Evolutionary conservation across 768 basidiomycete species (phyloP).

Genomic region (Dioszegia aurantiaca): DNA sequence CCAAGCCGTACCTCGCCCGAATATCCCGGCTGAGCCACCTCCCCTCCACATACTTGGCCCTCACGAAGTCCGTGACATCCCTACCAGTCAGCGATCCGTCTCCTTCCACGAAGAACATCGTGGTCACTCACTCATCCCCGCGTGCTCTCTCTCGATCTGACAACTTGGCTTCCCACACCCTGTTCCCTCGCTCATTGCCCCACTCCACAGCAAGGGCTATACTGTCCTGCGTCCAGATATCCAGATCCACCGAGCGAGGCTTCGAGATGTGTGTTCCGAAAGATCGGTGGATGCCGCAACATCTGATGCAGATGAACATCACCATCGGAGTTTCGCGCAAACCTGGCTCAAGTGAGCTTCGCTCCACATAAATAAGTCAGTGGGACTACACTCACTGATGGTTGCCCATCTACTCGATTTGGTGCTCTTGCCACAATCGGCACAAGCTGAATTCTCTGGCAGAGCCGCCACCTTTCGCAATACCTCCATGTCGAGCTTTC

Average conservation of each 20-base stretch:
- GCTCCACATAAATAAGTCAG: neutral
- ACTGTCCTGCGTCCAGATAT: slow-evolving; percentile 46
- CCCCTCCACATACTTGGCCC: slow-evolving; percentile 48
- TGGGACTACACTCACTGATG: slow-evolving; percentile 28
- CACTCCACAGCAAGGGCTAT: slow-evolving; percentile 41
- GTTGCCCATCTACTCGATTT: slow-evolving; percentile 50
- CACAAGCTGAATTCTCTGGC: slow-evolving; percentile 40
- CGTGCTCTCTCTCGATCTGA: neutral
- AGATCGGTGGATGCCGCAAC: slow-evolving; percentile 47
- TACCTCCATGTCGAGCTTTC: slow-evolving; percentile 33
- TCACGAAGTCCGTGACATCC: slow-evolving; percentile 39
- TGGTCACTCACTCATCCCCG: slow-evolving; percentile 44
- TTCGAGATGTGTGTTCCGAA: slow-evolving; percentile 52
- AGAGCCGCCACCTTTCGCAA: slow-evolving; percentile 40
- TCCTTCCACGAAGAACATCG: neutral
- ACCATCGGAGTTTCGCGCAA: slow-evolving; percentile 46
- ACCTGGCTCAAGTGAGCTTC: slow-evolving; percentile 19
- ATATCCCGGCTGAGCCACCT: slow-evolving; percentile 33
- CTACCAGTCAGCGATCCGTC: slow-evolving; percentile 6
- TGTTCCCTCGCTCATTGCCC: slow-evolving; percentile 47
- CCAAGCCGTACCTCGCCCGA: slow-evolving; percentile 9
- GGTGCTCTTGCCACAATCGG: slow-evolving; percentile 50
- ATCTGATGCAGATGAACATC: slow-evolving; percentile 50
- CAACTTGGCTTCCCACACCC: slow-evolving; percentile 39
- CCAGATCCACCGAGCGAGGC: slow-evolving; percentile 48